Evolutionary conservation across 768 basidiomycete species (phyloP).

Genomic region (Agaricus bisporus): DNA sequence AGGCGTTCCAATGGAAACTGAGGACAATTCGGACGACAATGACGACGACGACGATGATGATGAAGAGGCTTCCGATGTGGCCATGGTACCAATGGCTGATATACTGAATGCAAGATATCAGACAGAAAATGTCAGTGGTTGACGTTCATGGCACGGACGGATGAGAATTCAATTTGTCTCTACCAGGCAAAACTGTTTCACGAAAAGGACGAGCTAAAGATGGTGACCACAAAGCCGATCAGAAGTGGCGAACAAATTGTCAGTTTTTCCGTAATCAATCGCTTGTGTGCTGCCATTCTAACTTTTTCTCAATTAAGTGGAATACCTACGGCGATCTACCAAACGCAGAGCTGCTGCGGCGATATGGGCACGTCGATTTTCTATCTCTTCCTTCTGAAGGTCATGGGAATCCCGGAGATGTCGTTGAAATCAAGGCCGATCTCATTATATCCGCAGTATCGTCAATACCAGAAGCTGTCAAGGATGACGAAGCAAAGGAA

Average conservation of each 20-base stretch:
- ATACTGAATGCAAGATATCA: constrained; percentile 88
- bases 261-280: constrained; percentile 20
- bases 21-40: constrained; percentile 16
- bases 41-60: constrained; percentile 34
- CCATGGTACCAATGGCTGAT: constrained; percentile 97
- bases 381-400: constrained; percentile 45
- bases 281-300: constrained; percentile 7
- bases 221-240: constrained; percentile 77
- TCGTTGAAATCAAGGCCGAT: constrained; percentile 75
- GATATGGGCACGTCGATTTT: constrained; percentile 89
- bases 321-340: constrained; percentile 95
- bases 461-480: constrained; percentile 12
- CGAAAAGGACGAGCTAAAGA: constrained; percentile 63
- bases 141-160: background rate
- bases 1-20: constrained; percentile 33
- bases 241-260: constrained; percentile 84
- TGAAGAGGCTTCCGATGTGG: constrained; percentile 55
- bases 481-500: constrained; percentile 32
- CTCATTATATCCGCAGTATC: constrained; percentile 43
- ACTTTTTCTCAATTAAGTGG: constrained; percentile 44
- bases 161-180: background rate
- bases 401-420: constrained; percentile 70
- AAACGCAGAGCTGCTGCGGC: constrained; percentile 88
- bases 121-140: constrained; percentile 67
- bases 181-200: constrained; percentile 79